Conservation (phyloP, 2,329 filamentous ascomycete genomes). For the Neonectria neomacrospora region DNA sequence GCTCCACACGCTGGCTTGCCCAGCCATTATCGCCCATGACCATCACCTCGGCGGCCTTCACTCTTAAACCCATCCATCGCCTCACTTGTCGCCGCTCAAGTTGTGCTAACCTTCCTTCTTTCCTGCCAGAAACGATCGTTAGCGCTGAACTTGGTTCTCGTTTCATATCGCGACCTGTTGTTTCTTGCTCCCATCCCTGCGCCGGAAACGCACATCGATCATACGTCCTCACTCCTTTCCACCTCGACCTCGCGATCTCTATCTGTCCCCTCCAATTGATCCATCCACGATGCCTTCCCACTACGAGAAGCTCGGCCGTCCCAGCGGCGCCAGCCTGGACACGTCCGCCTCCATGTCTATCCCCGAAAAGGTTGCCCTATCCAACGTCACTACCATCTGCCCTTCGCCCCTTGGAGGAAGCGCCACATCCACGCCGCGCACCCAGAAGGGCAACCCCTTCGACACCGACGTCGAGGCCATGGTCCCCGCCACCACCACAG, state of each 20-base stretch:
- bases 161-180: neutral
- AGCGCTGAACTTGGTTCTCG: neutral
- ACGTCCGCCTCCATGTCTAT: constrained; percentile 34
- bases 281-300: constrained; percentile 40
- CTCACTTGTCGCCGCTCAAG: neutral
- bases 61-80: neutral
- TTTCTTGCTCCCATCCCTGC: neutral
- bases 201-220: constrained; percentile 16
- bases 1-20: constrained; percentile 1
- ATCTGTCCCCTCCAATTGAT: constrained; percentile 11
- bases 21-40: neutral
- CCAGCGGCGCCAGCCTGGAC: constrained; percentile 38
- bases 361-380: constrained; percentile 47
- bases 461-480: constrained; percentile 69
- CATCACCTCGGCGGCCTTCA: neutral
- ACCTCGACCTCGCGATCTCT: neutral
- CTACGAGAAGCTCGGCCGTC: constrained; percentile 42
- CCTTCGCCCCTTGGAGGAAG: constrained; percentile 44
- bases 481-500: constrained; percentile 48
- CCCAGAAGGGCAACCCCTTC: constrained; percentile 62
- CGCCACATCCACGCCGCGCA: constrained; percentile 58
- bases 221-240: constrained; percentile 12
- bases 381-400: constrained; percentile 39
- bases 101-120: neutral
- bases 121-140: neutral